Base-by-base conservation (phyloP, 768 basidiomycete species). In the Paxillus ammoniavirescens region DNA sequence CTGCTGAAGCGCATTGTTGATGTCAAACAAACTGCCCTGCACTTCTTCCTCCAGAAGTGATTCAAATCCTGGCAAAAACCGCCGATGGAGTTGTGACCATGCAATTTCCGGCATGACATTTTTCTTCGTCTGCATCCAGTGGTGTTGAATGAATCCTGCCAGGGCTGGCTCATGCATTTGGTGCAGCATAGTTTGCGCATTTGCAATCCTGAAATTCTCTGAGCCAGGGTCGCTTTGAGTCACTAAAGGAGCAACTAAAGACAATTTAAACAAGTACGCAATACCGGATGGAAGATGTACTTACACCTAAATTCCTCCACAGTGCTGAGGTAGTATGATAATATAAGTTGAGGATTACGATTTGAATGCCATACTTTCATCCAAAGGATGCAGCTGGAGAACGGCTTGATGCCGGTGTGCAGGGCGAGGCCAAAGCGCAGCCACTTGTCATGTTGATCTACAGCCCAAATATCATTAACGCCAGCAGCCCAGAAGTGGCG, bases 151-250 rank as follows among this genome's bases (percentile, higher is more conserved):
- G 26, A 26, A 26, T 26, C 26, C 26, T 26, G 26, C 26, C 26
- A 82, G 65, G 0, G 51, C 33, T 0, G 77, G 73, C 53, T 82
- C 78, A 8, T 73, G 68, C 0, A 36, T 40, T 6, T 80, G 79
- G 0, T 73, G 69, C 0, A 76, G 57, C 0, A 59, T 31, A 0
- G 79, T 78, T 0, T 80, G 76, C 0, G 61, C 62, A 60, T 81
- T 81, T 1, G 78, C 80, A 26, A 79, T 65, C 0, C 73, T 67
- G 54, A 70, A 69, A 50, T 81, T 81, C 49, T 42, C 42, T 26
- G 42, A n/a, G 7, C 42, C 21, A 12, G 42, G 17, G 23, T 42
- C 13, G 12, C 35, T 35, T 33, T 35, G 35, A 35, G 35, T 35
- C 5, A 35, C 13, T 12, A 33, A 33, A 17, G 41, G 41, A 18